Evolutionary conservation across 768 basidiomycete genomes (phyloP), one percentile per base, ranked within the genome.

Genomic region (Tricholoma bakamatsutake): DNA sequence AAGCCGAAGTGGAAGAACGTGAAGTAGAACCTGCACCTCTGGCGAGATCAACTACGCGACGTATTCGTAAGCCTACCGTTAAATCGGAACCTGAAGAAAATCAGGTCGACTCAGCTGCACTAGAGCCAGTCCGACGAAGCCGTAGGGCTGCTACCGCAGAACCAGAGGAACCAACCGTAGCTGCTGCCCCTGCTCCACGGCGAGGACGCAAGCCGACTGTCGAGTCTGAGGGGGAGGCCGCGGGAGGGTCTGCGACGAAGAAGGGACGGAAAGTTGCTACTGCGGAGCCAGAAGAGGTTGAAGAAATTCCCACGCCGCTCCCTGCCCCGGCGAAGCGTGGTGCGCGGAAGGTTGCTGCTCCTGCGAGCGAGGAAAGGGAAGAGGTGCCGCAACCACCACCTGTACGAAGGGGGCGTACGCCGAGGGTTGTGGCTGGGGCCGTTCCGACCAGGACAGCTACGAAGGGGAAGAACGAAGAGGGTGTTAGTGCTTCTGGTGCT

Each of bases 51-150:
- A 55, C 62, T 5, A 54, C 62, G 2, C 66, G 69, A 24, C 61
- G 67, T 17, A 62, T 59, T 4, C 68, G 67, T 8, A 68, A 69
- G 53, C 56, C 58, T 42, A 42, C 62, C 12, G 61, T 50, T 3
- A 65, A 67, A 45, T 33, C 54, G 30, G 55, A 53, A 42, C 39
- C 15, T 24, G 54, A 56, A 43, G 54, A 56, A 43, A 57, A n/a
- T 39, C 49, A 52, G 40, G 43, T 35, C 6, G 39, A 45, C 42
- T 33, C 51, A 8, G 6, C 50, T 18, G 8, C 34, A 5, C 51
- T 57, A 33, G 54, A 27, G 17, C 56, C 62, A 28, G 8, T 46
- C 12, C 60, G 60, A 33, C 53, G 64, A 33, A 54, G 57, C 5
- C 58, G 59, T 1, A 62, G 61, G 37, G 59, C 54, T 15, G 49